A percentile compares a stretch with the other conserved stretches of the same genome.
phyloP scores from a whole-genome alignment of 768 basidiomycete genomes.

The Artomyces pyxidatus region DNA sequence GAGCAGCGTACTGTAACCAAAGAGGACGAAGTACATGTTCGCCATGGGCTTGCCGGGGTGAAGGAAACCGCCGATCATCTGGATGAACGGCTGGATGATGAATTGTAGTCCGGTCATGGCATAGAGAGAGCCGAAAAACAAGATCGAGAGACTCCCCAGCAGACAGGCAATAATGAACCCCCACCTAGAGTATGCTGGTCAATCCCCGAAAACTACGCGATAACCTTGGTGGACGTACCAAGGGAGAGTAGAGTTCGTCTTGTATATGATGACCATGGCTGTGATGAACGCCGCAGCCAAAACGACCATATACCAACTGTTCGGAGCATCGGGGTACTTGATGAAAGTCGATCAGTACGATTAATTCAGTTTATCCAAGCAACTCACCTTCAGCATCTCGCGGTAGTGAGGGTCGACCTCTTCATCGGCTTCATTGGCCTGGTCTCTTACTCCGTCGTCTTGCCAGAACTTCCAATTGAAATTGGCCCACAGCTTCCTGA shows the following conservation, averaged over 20 bases:
- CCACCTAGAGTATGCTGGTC: conserved; percentile 26
- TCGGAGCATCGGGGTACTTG: conserved; percentile 27
- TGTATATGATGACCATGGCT: conserved; percentile 36
- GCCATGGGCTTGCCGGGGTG: conserved; percentile 27
- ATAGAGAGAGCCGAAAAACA: conserved; percentile 38
- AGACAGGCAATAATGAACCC: conserved; percentile 37
- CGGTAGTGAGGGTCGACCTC: conserved; percentile 41
- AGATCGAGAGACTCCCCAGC: conserved; percentile 35
- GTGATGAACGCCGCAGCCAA: conserved; percentile 24
- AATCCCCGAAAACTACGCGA: neutral
- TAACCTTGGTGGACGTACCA: conserved; percentile 25
- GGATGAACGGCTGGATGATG: conserved; percentile 41
- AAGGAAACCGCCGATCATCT: conserved; percentile 34
- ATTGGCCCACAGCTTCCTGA: conserved; percentile 26
- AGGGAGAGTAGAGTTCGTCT: conserved; percentile 38
- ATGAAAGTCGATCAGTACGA: neutral
- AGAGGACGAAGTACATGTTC: conserved; percentile 36
- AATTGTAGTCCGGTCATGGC: conserved; percentile 40
- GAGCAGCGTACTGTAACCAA: conserved; percentile 33
- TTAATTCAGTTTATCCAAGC: neutral
- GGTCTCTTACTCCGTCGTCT: conserved; percentile 27
- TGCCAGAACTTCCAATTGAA: conserved; percentile 37
- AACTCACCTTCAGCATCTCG: conserved; percentile 40
- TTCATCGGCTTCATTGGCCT: conserved; percentile 18
- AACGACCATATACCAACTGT: conserved; percentile 25